Evolutionary conservation across 108 stramenopile species (phyloP), one percentile per base, ranked within the genome.

Genomic region (Ochromonas danica): DNA sequence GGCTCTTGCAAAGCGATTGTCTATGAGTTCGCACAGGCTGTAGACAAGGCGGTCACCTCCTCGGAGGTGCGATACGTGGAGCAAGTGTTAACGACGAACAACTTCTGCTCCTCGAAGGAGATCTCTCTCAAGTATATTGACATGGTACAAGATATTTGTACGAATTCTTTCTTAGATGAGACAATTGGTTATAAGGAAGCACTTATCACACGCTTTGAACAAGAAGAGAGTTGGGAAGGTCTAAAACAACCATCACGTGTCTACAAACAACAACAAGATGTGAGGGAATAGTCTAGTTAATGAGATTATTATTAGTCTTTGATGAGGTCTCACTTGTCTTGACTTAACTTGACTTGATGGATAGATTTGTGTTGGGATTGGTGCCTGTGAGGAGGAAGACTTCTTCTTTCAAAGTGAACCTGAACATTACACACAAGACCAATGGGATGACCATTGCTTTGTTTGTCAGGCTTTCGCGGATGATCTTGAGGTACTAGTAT

Each of bases 401-500:
- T 67, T 67, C 25, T 3, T 14, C 6, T 67, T 67, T 36, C 17
- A 31, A 10, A 31, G 14, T 28, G 17, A 22, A 10, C 35, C 63
- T 22, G 6, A 10, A 3, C 17, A 67, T 31, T 31, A 67, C 17
- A 67, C 63, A 36, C 63, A 67, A 67, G 63, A 67, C 31, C 63
- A 67, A 67, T 67, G 63, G 63, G 63, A 67, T 36, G 63, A 67
- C 17, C 17, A 67, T 14, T 67, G 63, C 63, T 67, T 67, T 33
- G 25, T 25, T 14, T 67, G 63, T 25, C 63, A 67, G 25, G 63
- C 63, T 6, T 67, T 67, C 25, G 63, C 63, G 25, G 25, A 67
- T 14, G 63, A 67, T 67, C 25, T 67, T 3, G 63, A 67, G 63
- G 63, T 67, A 67, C 17, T 22, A 33, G 10, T 36, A 22, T 14